Evolutionary conservation across 495 filamentous ascomycete species (phyloP), one percentile per base, ranked within the genome.

Genomic region (Thozetella sp.): DNA sequence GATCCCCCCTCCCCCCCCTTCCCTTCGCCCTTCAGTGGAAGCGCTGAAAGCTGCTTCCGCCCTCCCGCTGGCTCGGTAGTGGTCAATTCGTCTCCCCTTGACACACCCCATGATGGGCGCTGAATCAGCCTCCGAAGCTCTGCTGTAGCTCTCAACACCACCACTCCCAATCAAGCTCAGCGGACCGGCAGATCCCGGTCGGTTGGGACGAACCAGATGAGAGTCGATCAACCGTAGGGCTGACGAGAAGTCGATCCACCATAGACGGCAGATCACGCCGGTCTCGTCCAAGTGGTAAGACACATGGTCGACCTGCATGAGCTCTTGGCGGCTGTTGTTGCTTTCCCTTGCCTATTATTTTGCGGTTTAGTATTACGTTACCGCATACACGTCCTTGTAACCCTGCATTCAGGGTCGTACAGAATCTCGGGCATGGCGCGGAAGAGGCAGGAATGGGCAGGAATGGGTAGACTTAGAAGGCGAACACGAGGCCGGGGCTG

Each of bases 51-150:
- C 30, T n/a, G n/a, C 43, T n/a, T n/a, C 43, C 43, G 43, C 43
- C 43, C 10, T 48, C 43, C 43, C 25, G 20, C 30, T 17, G 27
- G 20, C 30, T 3, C 19, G 25, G 24, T 26, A 2, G 17, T 24
- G 51, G 30, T 6, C 30, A 37, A 22, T 24, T 17, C 20, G 34
- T 23, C 23, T 25, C 23, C 9, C 43, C 25, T 30, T 25, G 20
- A n/a, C 40, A 22, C 2, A n/a, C 9, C 45, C 22, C 50, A 54
- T 55, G 57, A 40, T 61, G 43, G 56, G 43, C 59, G 61, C 61
- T 63, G 61, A 63, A 63, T 63, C 61, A 63, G 61, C 61, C 55
- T 58, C 43, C 25, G 25, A 43, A 25, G 27, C 53, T 26, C n/a
- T n/a, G n/a, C n/a, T n/a, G n/a, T n/a, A n/a, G n/a, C 17, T 26